These are phyloP conservation scores for Diplodia scrobiculata DNA, from an alignment of 2,329 filamentous ascomycete species.

Conservation along the genomic window DNA sequence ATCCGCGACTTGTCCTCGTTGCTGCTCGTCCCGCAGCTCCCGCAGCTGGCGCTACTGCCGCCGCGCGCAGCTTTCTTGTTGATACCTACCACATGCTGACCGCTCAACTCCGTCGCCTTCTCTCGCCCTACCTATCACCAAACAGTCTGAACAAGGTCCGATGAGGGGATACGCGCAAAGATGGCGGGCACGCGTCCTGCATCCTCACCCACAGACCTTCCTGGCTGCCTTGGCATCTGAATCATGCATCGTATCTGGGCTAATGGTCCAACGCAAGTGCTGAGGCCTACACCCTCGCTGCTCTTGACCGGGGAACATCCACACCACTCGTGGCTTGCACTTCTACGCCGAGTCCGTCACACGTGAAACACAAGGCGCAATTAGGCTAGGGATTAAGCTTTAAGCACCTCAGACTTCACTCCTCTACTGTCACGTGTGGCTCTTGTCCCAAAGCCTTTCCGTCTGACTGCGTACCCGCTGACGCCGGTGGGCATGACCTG, in stretches of 20 bases:
- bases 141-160: no score
- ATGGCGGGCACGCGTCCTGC: not conserved
- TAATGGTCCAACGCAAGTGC: not conserved
- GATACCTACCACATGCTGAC: conserved; percentile 9
- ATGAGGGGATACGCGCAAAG: no score
- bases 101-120: conserved; percentile 6
- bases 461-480: not conserved
- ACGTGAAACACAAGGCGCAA: not conserved
- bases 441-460: not conserved
- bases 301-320: not conserved
- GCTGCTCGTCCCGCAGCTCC: conserved; percentile 7
- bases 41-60: conserved; percentile 17
- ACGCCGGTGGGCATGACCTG: not conserved
- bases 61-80: not conserved
- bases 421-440: not conserved
- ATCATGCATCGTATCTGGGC: no score
- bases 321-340: not conserved
- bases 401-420: not conserved
- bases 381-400: conserved; percentile 19
- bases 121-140: not conserved
- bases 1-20: not conserved
- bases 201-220: not conserved
- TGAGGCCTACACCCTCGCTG: not conserved
- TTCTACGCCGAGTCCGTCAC: not conserved
- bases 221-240: not conserved